Percentiles rank a stretch among this genome's conserved stretches.
phyloP scores from a whole-genome alignment of 176 grass and related monocot genomes.

The Lolium multiflorum region DNA sequence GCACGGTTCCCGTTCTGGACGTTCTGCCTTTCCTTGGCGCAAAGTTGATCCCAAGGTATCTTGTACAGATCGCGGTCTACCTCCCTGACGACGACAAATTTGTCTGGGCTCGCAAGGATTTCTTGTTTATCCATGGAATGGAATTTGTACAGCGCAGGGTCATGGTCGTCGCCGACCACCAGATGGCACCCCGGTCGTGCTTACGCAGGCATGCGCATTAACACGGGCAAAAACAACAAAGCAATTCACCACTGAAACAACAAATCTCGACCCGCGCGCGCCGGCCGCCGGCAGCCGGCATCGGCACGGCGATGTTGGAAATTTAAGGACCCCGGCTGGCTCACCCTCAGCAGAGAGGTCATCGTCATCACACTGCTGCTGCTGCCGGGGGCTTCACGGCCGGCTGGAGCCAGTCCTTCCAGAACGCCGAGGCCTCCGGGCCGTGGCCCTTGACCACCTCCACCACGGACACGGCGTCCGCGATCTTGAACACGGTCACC shows the following conservation, averaged over 20 bases:
- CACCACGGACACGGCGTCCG: conserved; percentile 58
- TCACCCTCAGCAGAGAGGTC: not conserved
- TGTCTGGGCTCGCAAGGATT: not conserved
- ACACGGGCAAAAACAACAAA: not conserved
- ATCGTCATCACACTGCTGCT: not conserved
- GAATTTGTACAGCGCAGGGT: not conserved
- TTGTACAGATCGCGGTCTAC: no score
- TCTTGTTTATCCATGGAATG: no score
- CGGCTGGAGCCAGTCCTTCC: conserved; percentile 63
- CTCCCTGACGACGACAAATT: not conserved
- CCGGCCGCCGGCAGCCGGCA: not conserved
- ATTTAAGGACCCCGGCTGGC: not conserved
- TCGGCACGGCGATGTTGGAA: not conserved
- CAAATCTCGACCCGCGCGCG: not conserved
- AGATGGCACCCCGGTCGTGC: not conserved
- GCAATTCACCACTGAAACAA: not conserved
- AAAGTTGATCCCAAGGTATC: not conserved
- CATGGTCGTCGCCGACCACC: not conserved
- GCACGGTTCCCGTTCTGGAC: not conserved
- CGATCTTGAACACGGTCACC: conserved; percentile 49
- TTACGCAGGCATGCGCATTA: not conserved
- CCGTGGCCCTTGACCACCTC: conserved; percentile 62
- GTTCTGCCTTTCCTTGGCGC: not conserved
- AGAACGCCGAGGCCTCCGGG: conserved; percentile 47
- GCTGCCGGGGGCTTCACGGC: conserved; percentile 43